Conservation (phyloP, 1,284 basidiomycete species). For the Malassezia slooffiae region DNA sequence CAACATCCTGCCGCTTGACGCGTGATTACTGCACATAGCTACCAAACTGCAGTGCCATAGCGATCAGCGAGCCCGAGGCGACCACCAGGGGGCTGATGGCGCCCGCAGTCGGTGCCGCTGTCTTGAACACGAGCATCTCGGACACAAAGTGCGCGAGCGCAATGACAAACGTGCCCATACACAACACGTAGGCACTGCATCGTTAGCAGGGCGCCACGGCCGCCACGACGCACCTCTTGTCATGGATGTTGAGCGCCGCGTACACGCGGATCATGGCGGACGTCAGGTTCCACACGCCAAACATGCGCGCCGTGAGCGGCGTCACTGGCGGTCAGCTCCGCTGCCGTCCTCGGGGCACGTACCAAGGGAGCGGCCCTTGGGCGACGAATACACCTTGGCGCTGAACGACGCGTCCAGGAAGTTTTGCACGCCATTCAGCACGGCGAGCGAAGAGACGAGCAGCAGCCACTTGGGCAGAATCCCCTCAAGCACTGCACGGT, state of each 20-base stretch:
- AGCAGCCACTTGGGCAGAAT: conserved; percentile 39
- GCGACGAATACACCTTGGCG: conserved; percentile 34
- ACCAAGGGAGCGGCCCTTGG: conserved; percentile 21
- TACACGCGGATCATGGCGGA: conserved; percentile 40
- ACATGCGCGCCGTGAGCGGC: conserved; percentile 33
- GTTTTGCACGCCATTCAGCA: conserved; percentile 36
- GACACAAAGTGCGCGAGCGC: conserved; percentile 79
- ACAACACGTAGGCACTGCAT: conserved; percentile 63
- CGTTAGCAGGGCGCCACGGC: background rate
- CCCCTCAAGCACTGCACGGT: conserved; percentile 20
- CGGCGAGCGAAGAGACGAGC: conserved; percentile 25
- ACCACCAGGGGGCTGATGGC: conserved; percentile 71
- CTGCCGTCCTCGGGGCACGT: background rate
- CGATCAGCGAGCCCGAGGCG: conserved; percentile 49
- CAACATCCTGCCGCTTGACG: conserved; percentile 31
- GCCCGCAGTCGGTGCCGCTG: conserved; percentile 57
- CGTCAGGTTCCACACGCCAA: conserved; percentile 42
- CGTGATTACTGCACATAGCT: conserved; percentile 11
- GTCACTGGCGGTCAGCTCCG: conserved; percentile 23
- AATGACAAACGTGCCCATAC: conserved; percentile 73
- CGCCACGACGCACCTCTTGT: conserved; percentile 21
- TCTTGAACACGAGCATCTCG: conserved; percentile 72
- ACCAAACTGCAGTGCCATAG: conserved; percentile 13
- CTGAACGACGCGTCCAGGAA: conserved; percentile 26
- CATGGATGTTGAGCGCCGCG: conserved; percentile 36